Evolutionary conservation across 805 yeast species (phyloP).

Genomic region (Saccharomycopsis amapae): DNA sequence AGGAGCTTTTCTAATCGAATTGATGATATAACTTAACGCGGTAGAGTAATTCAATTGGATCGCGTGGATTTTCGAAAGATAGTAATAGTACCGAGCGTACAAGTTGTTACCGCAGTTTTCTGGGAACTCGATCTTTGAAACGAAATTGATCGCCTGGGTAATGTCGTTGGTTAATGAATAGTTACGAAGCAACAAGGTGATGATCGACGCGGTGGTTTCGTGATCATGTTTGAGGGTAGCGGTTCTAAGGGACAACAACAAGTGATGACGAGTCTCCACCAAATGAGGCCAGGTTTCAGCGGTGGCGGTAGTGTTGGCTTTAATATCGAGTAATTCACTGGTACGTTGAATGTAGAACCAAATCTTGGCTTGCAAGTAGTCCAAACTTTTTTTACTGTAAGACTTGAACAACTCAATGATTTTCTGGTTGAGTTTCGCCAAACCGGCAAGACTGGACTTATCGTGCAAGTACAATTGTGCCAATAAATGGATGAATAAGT

Average conservation of each 20-base stretch:
- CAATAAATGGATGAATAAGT: constrained; percentile 69
- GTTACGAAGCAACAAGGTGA: constrained; percentile 78
- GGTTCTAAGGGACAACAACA: constrained; percentile 72
- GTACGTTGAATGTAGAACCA: constrained; percentile 89
- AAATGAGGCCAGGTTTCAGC: constrained; percentile 32
- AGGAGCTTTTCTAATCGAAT: constrained; percentile 96
- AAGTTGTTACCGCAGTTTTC: constrained; percentile 76
- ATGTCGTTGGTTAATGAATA: constrained; percentile 74
- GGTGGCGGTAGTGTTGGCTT: constrained; percentile 14
- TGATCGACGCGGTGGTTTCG: constrained; percentile 83
- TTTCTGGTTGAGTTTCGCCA: constrained; percentile 47
- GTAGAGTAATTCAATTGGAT: constrained; percentile 88
- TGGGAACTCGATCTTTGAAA: constrained; percentile 86
- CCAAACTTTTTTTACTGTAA: constrained; percentile 77
- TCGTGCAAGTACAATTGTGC: constrained; percentile 74
- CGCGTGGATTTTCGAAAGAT: constrained; percentile 83
- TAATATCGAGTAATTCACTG: constrained; percentile 47
- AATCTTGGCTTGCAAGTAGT: constrained; percentile 77
- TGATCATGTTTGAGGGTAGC: constrained; percentile 87
- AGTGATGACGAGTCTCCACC: constrained; percentile 55
- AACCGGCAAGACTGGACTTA: constrained; percentile 38
- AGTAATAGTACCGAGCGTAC: constrained; percentile 86
- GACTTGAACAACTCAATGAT: constrained; percentile 44
- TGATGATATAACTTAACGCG: constrained; percentile 83
- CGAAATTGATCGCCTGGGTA: constrained; percentile 80